Base-by-base conservation (phyloP, 768 basidiomycete species). In the Xanthoconium stramineum region DNA sequence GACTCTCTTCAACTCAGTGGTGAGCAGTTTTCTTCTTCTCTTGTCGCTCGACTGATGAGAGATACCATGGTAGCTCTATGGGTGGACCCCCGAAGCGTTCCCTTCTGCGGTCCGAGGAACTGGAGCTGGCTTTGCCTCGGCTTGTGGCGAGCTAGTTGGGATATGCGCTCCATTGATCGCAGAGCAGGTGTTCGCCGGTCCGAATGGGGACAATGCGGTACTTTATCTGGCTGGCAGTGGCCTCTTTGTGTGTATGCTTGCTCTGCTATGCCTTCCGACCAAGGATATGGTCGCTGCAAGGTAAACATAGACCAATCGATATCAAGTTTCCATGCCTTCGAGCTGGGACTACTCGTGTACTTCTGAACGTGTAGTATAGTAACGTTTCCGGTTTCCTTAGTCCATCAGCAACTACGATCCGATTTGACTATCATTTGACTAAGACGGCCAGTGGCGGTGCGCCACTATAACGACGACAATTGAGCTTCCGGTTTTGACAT, bases 61-160 rank as follows among this genome's bases (percentile, higher is more conserved):
- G 19, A n/a, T 3, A 28, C 15, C 17, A n/a, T 51, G 7, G 10
- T 30, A 62, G 61, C 49, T 61, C 55, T 32, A 37, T 3, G 59
- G 61, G 32, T 62, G 61, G 61, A 62, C 50, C 24, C 61, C 61
- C 4, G 61, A 62, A 35, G 55, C 61, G 13, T 62, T 62, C 35
- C 61, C 61, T 17, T 3, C 35, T 19, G 52, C 61, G 10, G 53
- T 62, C 7, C 52, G 61, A 35, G 61, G 61, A 10, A 62, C 61
- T 30, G 61, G 47, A 1, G 49, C 56, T 2, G 59, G 61, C 5
- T 39, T 54, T 29, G 52, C 59, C 11, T 2, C n/a, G 3, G 61
- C 50, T 17, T 49, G 42, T 32, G 59, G 33, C n/a, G 52, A 15
- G 20, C 1, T 62, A 7, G 5, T 57, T 35, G 55, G 35, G 2